Conservation (phyloP, 176 grass and related monocot genomes). For the Poa annua region DNA sequence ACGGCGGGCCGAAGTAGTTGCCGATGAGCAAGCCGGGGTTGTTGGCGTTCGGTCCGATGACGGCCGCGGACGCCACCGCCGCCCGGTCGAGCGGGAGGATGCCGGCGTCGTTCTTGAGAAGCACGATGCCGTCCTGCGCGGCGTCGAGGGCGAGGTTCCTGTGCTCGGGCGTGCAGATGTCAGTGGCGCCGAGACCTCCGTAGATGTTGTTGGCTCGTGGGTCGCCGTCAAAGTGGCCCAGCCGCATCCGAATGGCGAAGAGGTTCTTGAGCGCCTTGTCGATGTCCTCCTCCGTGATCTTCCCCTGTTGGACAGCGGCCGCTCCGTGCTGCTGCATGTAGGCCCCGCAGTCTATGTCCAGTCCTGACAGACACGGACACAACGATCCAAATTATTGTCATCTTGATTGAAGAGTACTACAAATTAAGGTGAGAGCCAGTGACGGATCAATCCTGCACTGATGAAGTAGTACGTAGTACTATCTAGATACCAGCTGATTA, state of each 20-base stretch:
- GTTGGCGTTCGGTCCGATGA: slow-evolving; percentile 79
- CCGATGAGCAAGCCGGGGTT: slow-evolving; percentile 39
- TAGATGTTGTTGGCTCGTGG: slow-evolving; percentile 45
- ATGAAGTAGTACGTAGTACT: too few relatives aligned
- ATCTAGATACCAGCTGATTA: background rate
- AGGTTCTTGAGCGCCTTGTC: slow-evolving; percentile 67
- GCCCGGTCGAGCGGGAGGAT: slow-evolving; percentile 49
- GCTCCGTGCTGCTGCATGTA: slow-evolving; percentile 50
- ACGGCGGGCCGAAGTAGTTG: slow-evolving; percentile 74
- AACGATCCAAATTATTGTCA: background rate
- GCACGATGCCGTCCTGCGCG: slow-evolving; percentile 72
- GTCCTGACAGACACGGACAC: slow-evolving; percentile 34
- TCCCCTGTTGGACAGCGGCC: slow-evolving; percentile 43
- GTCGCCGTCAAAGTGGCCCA: slow-evolving; percentile 82
- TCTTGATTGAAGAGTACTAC: background rate
- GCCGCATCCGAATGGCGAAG: slow-evolving; percentile 60
- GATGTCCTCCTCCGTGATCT: slow-evolving; percentile 60
- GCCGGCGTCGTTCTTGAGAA: slow-evolving; percentile 60
- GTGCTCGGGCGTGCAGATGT: slow-evolving; percentile 64
- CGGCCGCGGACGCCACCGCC: slow-evolving; percentile 29
- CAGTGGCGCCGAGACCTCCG: slow-evolving; percentile 41
- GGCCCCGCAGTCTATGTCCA: slow-evolving; percentile 70
- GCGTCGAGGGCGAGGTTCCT: slow-evolving; percentile 68
- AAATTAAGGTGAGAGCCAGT: background rate
- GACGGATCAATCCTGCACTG: background rate